Evolutionary conservation across 768 basidiomycete genomes (phyloP).

Genomic region (Clathrus columnatus): DNA sequence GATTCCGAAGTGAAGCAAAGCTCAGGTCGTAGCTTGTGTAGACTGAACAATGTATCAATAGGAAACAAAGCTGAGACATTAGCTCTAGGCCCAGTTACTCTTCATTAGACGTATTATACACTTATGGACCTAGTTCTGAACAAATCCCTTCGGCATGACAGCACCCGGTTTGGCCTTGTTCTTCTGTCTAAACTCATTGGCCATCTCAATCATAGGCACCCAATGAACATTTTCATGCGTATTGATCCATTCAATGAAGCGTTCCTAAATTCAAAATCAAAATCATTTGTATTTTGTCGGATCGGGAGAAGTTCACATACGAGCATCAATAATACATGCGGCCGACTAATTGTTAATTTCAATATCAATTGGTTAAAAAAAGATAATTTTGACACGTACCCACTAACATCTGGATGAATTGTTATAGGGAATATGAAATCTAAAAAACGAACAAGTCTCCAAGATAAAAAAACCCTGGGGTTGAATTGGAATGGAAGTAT

Average conservation of each 20-base stretch:
- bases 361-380: not conserved
- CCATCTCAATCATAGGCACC: conserved; percentile 64
- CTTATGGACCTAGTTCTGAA: too few species aligned
- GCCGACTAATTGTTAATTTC: conserved; percentile 31
- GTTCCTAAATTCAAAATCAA: conserved; percentile 33
- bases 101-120: too few species aligned
- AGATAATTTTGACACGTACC: conserved; percentile 30
- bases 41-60: too few species aligned
- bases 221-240: conserved; percentile 60
- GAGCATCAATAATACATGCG: conserved; percentile 69
- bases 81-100: too few species aligned
- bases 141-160: conserved; percentile 44
- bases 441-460: too few species aligned
- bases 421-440: conserved; percentile 69
- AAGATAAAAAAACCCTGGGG: too few species aligned
- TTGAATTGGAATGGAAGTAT: too few species aligned
- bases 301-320: conserved; percentile 26
- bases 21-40: too few species aligned
- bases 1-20: too few species aligned
- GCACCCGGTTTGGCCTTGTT: conserved; percentile 40
- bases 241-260: conserved; percentile 70
- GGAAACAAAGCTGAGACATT: too few species aligned
- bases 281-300: not conserved
- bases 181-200: conserved; percentile 48
- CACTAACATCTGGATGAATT: conserved; percentile 71